Percentiles rank a stretch among this genome's conserved stretches.
phyloP scores from a whole-genome alignment of 768 basidiomycete genomes.

The Daedalea quercina region DNA sequence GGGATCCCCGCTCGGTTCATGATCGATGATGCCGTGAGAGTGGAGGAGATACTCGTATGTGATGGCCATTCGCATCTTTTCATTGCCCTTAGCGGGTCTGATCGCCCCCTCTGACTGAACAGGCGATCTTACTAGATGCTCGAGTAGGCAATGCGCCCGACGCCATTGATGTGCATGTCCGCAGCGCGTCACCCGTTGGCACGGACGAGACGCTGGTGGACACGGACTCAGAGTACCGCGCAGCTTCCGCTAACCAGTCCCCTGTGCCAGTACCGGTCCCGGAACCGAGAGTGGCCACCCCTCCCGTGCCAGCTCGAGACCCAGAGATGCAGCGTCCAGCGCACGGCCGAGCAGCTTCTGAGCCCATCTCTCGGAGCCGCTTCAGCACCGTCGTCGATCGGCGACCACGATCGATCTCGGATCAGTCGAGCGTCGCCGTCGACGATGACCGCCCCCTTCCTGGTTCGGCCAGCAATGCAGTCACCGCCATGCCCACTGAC shows the following conservation, averaged over 20 bases:
- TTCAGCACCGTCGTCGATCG: slow-evolving; percentile 4
- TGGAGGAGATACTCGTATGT: neutral
- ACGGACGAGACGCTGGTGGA: neutral
- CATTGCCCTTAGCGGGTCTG: neutral
- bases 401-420: neutral
- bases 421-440: neutral
- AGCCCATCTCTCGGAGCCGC: neutral
- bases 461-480: neutral
- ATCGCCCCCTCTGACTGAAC: neutral
- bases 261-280: neutral
- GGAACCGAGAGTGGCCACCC: too few species aligned
- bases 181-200: neutral
- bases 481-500: neutral
- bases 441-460: slow-evolving; percentile 1
- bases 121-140: neutral
- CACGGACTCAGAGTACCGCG: neutral
- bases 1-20: neutral
- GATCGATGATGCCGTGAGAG: neutral
- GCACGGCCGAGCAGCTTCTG: neutral
- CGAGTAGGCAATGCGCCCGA: neutral
- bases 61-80: neutral
- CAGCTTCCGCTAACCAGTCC: neutral
- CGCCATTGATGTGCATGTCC: neutral
- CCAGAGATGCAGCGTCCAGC: neutral
- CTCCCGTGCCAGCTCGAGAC: too few species aligned